Percentiles rank a stretch among this genome's conserved stretches.
phyloP scores from a whole-genome alignment of 768 basidiomycete species.

The Saitozyma podzolica region DNA sequence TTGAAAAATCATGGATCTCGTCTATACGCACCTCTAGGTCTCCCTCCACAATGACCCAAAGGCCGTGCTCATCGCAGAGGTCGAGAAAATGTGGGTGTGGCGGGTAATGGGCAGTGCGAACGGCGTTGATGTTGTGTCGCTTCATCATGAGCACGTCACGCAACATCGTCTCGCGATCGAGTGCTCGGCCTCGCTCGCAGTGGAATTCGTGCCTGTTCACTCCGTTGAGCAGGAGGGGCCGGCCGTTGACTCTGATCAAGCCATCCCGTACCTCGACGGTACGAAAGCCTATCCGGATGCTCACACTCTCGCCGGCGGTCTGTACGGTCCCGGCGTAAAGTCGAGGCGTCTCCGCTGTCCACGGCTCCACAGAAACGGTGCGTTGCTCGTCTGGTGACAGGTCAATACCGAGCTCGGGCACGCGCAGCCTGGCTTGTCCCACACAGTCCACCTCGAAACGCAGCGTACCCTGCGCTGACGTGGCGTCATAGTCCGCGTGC shows the following conservation, averaged over 20 bases:
- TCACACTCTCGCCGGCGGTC: slow-evolving; percentile 3
- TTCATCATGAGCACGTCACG: slow-evolving; percentile 13
- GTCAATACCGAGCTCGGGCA: slow-evolving; percentile 13
- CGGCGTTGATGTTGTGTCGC: slow-evolving; percentile 16
- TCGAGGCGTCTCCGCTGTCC: slow-evolving; percentile 12
- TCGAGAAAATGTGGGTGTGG: slow-evolving; percentile 12
- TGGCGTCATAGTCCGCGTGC: neutral
- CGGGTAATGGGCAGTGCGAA: slow-evolving; percentile 11
- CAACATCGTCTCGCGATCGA: slow-evolving; percentile 6
- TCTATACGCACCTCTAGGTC: slow-evolving; percentile 1
- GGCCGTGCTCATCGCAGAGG: slow-evolving; percentile 13
- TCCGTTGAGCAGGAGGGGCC: slow-evolving; percentile 2
- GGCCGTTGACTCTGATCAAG: slow-evolving; percentile 12
- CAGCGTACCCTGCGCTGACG: slow-evolving; percentile 5
- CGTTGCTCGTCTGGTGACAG: neutral
- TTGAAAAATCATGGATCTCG: too few species aligned
- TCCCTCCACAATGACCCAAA: slow-evolving; percentile 14
- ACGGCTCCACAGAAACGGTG: slow-evolving; percentile 3
- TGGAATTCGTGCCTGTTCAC: slow-evolving; percentile 18
- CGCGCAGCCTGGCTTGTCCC: neutral
- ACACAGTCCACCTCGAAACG: slow-evolving; percentile 5
- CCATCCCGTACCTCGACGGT: slow-evolving; percentile 8
- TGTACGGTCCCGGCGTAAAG: slow-evolving; percentile 6
- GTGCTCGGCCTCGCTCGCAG: slow-evolving; percentile 4
- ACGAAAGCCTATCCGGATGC: slow-evolving; percentile 8